Base-by-base conservation (phyloP, 2,329 filamentous ascomycete genomes). In the Ophiocordyceps camponoti-rufipedis region DNA sequence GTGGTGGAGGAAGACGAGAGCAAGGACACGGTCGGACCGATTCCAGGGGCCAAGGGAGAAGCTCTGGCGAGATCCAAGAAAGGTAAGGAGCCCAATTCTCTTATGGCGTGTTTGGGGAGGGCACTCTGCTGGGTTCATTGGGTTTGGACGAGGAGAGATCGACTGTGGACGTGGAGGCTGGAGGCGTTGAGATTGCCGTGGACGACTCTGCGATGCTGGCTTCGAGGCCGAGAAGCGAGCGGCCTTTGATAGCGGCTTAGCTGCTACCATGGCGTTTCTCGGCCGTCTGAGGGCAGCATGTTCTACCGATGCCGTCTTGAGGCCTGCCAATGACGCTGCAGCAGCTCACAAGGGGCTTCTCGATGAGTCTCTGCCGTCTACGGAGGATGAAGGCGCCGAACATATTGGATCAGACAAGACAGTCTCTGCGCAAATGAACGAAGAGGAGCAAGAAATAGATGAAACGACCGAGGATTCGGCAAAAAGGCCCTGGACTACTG, bases 51-150 rank as follows among this genome's bases (percentile, higher is more conserved):
- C 8, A 41, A 31, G 42, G 59, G 62, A 44, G 60, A 61, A 48
- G 62, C 58, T 51, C 53, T 48, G 45, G 51, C 52, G 43, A 47
- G 52, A 49, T 53, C 54, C 46, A 61, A 59, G 52, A 67, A 65
- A 68, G 66, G 66, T 69, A 62, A 69, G 66, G 58, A 61, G 53
- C 50, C 54, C 48, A 50, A 52, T 60, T 58, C 52, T 56, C 55
- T 60, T 55, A 53, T 54, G 56, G 61, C 55, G 56, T 56, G 58
- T 61, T 58, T 45, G 52, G 51, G 55, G 54, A 54, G 48, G 49
- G 52, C 23, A 3, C 23, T 50, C 54, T 52, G 55, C 51, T 55
- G 51, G 54, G 51, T 51, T 50, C 48, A 50, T 31, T 12, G 48
- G 52, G 53, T 50, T 49, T 48, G 50, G 50, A 52, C 46, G 48